Base-by-base conservation (phyloP, 129 eudicot genomes). In the Chrysanthemum lavandulifolium region DNA sequence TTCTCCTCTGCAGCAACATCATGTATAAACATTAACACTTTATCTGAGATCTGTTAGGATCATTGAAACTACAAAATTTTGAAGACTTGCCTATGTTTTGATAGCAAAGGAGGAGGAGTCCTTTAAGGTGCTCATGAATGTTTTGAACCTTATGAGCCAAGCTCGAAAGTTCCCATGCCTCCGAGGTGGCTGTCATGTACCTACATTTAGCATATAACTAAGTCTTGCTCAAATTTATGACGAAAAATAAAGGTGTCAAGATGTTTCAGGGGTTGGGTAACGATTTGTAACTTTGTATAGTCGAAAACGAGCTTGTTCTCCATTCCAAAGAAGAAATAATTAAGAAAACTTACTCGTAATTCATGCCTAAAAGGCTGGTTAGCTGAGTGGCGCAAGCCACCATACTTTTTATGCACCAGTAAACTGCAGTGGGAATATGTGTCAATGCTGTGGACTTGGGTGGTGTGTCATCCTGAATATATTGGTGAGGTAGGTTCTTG, bases 161-260 rank as follows among this genome's bases (percentile, higher is more conserved):
- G 83, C 89, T 88, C 3, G 97, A 84, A 27, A 88, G 86, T 76
- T 95, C 99, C 99, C 97, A 95, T 77, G 94, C 82, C 69, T 95
- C 99, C 2, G 93, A 82, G 63, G 97, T 83, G 48, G 95, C 85
- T 54, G 86, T 68, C 49, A 73, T 68, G 69, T 75, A 67, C 84
- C 97, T 86, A 79, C 82, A 76, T 25, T 36, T 58, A 27, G 49
- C 66, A 61, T 79, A 61, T 70, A 65, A 65, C 48, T 13, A 18
- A 18, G 50, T 9, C 13, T 54, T 57, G 68, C 21, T 67, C 33
- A 13, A 52, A 16, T 52, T 19, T 74, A 16, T 58, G 43, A 54
- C 48, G 36, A 40, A 36, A 57, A 3, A 14, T 40, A 33, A 3
- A 33, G 9, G 45, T 40, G 10, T 40, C 45, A 6, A 40, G 45